Percentiles rank a stretch among this genome's conserved stretches.
These are phyloP conservation scores for Candida sakaeoensis DNA, from an alignment of 805 yeast genomes.

Conservation along the genomic window DNA sequence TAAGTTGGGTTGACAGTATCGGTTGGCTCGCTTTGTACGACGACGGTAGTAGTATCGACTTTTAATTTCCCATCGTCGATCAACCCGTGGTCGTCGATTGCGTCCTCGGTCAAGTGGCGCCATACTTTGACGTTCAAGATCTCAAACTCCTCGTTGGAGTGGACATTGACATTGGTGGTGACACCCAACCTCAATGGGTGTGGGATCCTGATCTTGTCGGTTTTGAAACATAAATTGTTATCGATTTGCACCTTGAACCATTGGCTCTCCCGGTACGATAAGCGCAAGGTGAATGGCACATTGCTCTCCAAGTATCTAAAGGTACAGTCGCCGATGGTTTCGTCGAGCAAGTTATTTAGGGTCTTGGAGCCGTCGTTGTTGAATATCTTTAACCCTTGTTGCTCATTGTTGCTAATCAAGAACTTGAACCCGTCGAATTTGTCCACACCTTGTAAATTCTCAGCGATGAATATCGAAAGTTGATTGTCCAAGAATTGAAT, in stretches of 20 bases:
- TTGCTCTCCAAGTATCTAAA: constrained; percentile 61
- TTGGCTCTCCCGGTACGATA: constrained; percentile 52
- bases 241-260: constrained; percentile 66
- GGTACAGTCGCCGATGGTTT: constrained; percentile 53
- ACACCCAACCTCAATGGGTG: constrained; percentile 48
- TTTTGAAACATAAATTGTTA: constrained; percentile 66
- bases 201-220: constrained; percentile 50
- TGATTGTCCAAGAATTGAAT: constrained; percentile 12
- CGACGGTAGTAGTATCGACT: constrained; percentile 30
- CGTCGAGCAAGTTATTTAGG: constrained; percentile 23
- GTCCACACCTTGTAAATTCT: constrained; percentile 51
- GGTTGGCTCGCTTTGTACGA: constrained; percentile 8
- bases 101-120: constrained; percentile 50
- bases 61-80: constrained; percentile 42
- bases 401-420: constrained; percentile 47
- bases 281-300: constrained; percentile 66
- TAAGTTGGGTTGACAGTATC: constrained; percentile 4
- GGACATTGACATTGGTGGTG: constrained; percentile 35
- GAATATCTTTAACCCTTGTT: constrained; percentile 54
- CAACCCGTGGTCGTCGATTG: constrained; percentile 54
- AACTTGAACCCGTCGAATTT: constrained; percentile 63
- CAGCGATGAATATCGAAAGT: constrained; percentile 11
- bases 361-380: constrained; percentile 54
- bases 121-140: constrained; percentile 56
- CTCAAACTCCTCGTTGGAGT: constrained; percentile 58